These are phyloP conservation scores for Kockovaella imperatae DNA, from an alignment of 768 basidiomycete genomes.

Conservation along the genomic window DNA sequence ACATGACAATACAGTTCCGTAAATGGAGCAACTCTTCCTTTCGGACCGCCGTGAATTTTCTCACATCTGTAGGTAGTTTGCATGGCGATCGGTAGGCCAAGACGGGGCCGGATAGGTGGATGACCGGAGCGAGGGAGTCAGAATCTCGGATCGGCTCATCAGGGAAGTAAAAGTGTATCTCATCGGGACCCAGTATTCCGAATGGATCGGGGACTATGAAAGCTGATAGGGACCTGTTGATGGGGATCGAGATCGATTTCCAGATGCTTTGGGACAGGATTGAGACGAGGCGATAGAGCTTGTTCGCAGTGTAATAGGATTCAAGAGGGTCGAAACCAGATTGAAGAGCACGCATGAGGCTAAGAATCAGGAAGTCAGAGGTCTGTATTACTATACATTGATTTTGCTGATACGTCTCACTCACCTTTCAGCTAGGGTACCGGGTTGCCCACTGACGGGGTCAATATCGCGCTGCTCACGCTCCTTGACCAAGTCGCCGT, in stretches of 20 bases:
- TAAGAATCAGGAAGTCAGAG: neutral
- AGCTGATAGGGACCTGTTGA: slow-evolving; percentile 22
- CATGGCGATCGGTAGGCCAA: slow-evolving; percentile 31
- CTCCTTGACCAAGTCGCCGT: neutral
- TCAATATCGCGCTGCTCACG: slow-evolving; percentile 14
- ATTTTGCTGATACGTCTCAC: slow-evolving; percentile 1
- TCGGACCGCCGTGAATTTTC: slow-evolving; percentile 29
- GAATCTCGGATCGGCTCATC: slow-evolving; percentile 16
- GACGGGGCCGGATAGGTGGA: slow-evolving; percentile 18
- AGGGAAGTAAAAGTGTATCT: slow-evolving; percentile 23
- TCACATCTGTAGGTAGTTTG: slow-evolving; percentile 34
- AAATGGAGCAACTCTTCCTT: slow-evolving; percentile 27
- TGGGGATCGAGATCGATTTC: slow-evolving; percentile 19
- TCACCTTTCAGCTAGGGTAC: slow-evolving; percentile 28
- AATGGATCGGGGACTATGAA: slow-evolving; percentile 32
- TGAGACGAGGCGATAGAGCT: slow-evolving; percentile 20
- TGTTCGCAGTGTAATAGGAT: slow-evolving; percentile 15
- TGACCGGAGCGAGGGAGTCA: slow-evolving; percentile 11
- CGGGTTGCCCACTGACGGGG: slow-evolving; percentile 23
- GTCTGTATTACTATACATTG: neutral
- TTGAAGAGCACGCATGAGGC: slow-evolving; percentile 15
- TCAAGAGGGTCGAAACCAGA: slow-evolving; percentile 20
- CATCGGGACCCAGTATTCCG: slow-evolving; percentile 21
- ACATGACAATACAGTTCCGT: slow-evolving; percentile 32
- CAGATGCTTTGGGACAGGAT: slow-evolving; percentile 8